phyloP scores from a whole-genome alignment of 2,329 filamentous ascomycete genomes.

The Periglandula ipomoeae region DNA sequence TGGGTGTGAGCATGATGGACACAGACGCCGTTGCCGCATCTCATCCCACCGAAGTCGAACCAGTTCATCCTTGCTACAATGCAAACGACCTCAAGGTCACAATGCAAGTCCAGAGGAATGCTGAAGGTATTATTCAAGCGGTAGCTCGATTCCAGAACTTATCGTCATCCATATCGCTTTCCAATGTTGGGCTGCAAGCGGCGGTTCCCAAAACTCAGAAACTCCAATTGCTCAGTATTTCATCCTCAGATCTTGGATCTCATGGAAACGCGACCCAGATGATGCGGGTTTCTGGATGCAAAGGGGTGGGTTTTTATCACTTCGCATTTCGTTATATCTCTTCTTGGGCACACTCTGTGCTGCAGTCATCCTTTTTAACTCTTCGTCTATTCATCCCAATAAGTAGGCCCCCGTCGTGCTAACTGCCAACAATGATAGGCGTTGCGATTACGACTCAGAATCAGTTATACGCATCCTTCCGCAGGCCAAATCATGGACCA shows the following conservation, averaged over 20 bases:
- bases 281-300: constrained; percentile 79
- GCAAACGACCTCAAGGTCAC: constrained; percentile 77
- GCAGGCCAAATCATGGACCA: constrained; percentile 73
- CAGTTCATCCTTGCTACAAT: constrained; percentile 66
- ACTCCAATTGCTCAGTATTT: constrained; percentile 84
- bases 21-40: constrained; percentile 37
- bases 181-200: constrained; percentile 76
- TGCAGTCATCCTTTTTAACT: no score
- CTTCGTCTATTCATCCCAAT: no score
- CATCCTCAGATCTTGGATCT: constrained; percentile 63
- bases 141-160: constrained; percentile 76
- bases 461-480: constrained; percentile 66
- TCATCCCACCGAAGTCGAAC: constrained; percentile 31
- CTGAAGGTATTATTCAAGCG: constrained; percentile 71
- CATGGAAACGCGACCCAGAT: constrained; percentile 80
- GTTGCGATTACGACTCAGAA: constrained; percentile 75
- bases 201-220: constrained; percentile 96
- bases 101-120: constrained; percentile 75
- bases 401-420: not conserved
- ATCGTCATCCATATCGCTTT: constrained; percentile 55
- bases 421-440: constrained; percentile 42
- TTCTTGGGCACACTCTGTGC: no score
- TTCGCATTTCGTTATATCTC: no score
- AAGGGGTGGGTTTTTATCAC: constrained; percentile 74
- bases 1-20: constrained; percentile 41